phyloP scores from a whole-genome alignment of 192 early-diverging fungal species.

The Backusella liffmaniae region DNA sequence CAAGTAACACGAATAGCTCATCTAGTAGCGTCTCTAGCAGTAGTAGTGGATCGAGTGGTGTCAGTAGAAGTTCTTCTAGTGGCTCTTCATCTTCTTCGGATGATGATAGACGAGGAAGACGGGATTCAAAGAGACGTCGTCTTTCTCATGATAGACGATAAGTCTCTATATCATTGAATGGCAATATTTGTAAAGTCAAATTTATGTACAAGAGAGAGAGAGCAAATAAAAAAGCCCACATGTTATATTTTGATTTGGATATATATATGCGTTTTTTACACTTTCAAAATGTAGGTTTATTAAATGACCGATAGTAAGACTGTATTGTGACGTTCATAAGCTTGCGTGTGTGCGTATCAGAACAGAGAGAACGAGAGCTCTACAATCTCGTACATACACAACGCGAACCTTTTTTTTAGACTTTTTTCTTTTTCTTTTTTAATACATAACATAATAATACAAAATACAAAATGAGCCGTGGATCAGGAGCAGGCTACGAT shows the following conservation, averaged over 20 bases:
- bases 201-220: background rate
- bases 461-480: slow-evolving; percentile 29
- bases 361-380: background rate
- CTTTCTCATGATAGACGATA: background rate
- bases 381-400: background rate
- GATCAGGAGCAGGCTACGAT: slow-evolving; percentile 83
- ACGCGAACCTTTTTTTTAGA: background rate
- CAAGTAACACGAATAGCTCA: background rate
- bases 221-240: background rate
- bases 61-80: background rate
- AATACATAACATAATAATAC: background rate
- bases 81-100: background rate
- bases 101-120: background rate
- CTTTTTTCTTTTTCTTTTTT: background rate
- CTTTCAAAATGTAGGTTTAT: no score
- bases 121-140: background rate
- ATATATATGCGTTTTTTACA: background rate
- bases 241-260: background rate
- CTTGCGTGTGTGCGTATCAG: slow-evolving; percentile 2
- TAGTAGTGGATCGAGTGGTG: slow-evolving; percentile 16
- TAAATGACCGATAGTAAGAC: no score
- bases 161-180: background rate
- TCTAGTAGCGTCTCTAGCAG: slow-evolving; percentile 17
- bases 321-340: background rate
- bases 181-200: no score